Conservation (phyloP, 345 rosid species). For the Pistacia atlantica region DNA sequence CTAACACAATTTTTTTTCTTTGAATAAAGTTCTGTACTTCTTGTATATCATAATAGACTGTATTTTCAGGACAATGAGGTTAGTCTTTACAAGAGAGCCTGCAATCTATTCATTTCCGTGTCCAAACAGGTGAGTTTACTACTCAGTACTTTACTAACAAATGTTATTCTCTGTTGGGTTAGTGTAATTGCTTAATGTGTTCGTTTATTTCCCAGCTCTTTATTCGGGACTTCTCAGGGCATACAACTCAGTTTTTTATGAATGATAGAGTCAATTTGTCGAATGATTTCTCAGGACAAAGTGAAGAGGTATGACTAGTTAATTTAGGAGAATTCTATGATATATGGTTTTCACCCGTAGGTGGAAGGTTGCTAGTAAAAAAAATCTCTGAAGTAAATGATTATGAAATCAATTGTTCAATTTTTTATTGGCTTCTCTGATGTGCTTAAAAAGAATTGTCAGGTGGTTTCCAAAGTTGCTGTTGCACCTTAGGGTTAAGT, state of each 20-base stretch:
- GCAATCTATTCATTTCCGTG: conserved; percentile 46
- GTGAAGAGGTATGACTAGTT: conserved; percentile 48
- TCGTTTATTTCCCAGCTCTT: conserved; percentile 45
- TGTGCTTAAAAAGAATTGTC: too few relatives aligned
- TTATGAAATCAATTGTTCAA: too few relatives aligned
- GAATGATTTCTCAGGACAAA: conserved; percentile 33
- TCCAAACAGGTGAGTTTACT: conserved; percentile 51
- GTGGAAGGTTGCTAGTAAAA: too few relatives aligned
- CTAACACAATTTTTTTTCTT: background rate
- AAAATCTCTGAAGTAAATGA: too few relatives aligned
- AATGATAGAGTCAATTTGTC: conserved; percentile 34
- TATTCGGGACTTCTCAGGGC: conserved; percentile 72
- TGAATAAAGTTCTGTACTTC: conserved; percentile 1
- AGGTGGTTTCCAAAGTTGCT: too few relatives aligned
- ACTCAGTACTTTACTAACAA: conserved; percentile 5
- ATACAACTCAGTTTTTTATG: conserved; percentile 42
- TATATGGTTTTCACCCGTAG: too few relatives aligned
- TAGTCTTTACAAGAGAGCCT: conserved; percentile 53
- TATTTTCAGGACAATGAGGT: conserved; percentile 51
- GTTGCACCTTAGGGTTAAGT: too few relatives aligned
- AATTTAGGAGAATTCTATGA: too few relatives aligned
- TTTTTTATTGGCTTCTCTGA: too few relatives aligned
- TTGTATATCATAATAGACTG: conserved; percentile 8
- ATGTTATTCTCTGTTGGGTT: background rate
- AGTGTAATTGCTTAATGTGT: background rate